A percentile compares a stretch with the other conserved stretches of the same genome.
phyloP scores from a whole-genome alignment of 192 early-diverging fungal genomes.

The Phlyctochytrium arcticum region DNA sequence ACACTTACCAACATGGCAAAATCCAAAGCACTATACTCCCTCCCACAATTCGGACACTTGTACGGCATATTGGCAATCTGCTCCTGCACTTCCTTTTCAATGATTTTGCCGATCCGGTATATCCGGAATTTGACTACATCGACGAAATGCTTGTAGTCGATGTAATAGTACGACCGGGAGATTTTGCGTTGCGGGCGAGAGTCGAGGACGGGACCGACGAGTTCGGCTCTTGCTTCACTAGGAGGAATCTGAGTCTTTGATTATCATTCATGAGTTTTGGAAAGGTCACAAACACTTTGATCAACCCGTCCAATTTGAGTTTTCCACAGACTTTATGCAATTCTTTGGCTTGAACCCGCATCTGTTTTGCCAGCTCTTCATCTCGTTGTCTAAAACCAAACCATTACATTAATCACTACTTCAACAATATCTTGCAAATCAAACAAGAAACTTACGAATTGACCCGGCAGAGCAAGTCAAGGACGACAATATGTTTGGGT shows the following conservation, averaged over 20 bases:
- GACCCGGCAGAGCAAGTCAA: slow-evolving; percentile 62
- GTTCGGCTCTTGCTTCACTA: slow-evolving; percentile 13
- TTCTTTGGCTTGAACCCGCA: slow-evolving; percentile 66
- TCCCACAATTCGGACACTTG: slow-evolving; percentile 26
- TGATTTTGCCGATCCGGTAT: slow-evolving; percentile 63
- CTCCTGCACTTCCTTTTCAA: slow-evolving; percentile 39
- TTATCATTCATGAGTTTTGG: no score
- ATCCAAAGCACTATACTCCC: slow-evolving; percentile 21
- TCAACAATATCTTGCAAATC: neutral
- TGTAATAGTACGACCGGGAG: slow-evolving; percentile 55
- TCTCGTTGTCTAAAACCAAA: slow-evolving; percentile 33
- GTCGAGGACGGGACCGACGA: slow-evolving; percentile 15
- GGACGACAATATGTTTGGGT: slow-evolving; percentile 68
- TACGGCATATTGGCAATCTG: slow-evolving; percentile 39
- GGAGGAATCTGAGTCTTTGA: no score
- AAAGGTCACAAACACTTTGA: slow-evolving; percentile 44
- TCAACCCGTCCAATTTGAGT: slow-evolving; percentile 70
- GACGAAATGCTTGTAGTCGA: slow-evolving; percentile 92
- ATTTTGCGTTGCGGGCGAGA: slow-evolving; percentile 25
- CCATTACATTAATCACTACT: neutral
- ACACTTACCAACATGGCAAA: slow-evolving; percentile 12
- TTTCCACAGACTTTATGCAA: slow-evolving; percentile 75
- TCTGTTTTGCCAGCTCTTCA: slow-evolving; percentile 66
- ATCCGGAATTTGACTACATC: slow-evolving; percentile 91
- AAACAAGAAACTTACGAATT: slow-evolving; percentile 14